These are phyloP conservation scores for Sarcodon sp. DNA, from an alignment of 768 basidiomycete genomes.

Conservation along the genomic window DNA sequence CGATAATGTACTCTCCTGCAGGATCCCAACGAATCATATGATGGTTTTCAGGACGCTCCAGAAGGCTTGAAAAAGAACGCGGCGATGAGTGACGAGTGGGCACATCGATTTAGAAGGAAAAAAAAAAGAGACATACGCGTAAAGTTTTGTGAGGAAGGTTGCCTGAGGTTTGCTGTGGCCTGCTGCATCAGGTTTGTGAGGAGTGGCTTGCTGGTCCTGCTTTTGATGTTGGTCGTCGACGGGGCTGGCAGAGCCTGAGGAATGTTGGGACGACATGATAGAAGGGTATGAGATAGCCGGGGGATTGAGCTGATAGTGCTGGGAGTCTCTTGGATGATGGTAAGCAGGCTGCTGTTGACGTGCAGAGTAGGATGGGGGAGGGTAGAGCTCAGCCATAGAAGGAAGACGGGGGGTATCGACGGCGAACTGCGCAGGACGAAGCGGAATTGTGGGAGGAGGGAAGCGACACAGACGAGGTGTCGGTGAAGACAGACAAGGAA, in stretches of 20 bases:
- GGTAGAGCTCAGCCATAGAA: conserved; percentile 33
- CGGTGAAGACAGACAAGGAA: conserved; percentile 4
- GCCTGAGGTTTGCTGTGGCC: conserved; percentile 62
- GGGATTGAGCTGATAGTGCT: conserved; percentile 13
- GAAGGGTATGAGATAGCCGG: conserved; percentile 7
- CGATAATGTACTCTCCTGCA: conserved; percentile 89
- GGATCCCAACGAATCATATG: conserved; percentile 97
- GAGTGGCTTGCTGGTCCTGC: conserved; percentile 25
- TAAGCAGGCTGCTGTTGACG: conserved; percentile 30
- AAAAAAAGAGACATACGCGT: conserved; percentile 52
- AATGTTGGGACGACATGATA: conserved; percentile 2
- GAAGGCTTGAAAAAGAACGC: conserved; percentile 39
- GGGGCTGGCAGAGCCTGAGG: conserved; percentile 14
- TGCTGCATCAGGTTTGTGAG: conserved; percentile 26
- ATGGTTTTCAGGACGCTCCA: conserved; percentile 86
- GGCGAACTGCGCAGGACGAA: conserved; percentile 8
- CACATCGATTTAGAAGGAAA: neutral
- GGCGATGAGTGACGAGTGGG: conserved; percentile 6
- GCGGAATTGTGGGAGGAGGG: conserved; percentile 7
- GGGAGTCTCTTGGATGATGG: conserved; percentile 10
- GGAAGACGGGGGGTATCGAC: conserved; percentile 5
- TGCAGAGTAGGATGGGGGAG: conserved; percentile 21
- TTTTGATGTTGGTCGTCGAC: conserved; percentile 9
- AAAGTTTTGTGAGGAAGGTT: conserved; percentile 94
- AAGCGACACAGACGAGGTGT: neutral